Evolutionary conservation across 1,284 basidiomycete genomes (phyloP), one percentile per base, ranked within the genome.

Genomic region (Ustilago sp.): DNA sequence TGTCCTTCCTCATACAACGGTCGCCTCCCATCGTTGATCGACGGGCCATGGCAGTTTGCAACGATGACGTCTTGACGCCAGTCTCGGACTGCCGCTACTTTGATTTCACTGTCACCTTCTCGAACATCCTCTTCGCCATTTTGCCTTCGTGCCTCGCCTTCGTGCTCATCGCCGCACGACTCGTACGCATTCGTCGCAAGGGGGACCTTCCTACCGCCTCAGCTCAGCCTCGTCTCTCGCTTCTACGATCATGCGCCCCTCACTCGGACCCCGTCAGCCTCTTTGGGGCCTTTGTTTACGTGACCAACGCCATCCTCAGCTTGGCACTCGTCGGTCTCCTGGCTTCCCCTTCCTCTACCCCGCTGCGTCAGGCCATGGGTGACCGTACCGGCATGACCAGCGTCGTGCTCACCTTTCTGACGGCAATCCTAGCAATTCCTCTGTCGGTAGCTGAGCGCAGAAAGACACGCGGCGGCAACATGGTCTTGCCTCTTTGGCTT

Each of bases 31-130:
- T 41, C 39, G 39, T 41, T 41, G 39, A 41, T 41, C 39, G 11
- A 41, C 11, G n/a, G 43, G 28, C 3, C 55, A 68, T 68, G 64
- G 45, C 55, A 3, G 43, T 50, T 36, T 77, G 74, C 74, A 77
- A 77, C 39, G 74, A 73, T 43, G 74, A 53, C 51, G 34, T 65
- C 59, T 72, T 78, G 17, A 80, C 78, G n/a, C 78, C 79, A 4
- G 60, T 65, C 28, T 80, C 78, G 15, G 51, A 63, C 36, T 81
- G 79, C 57, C 77, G 79, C 35, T 75, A 68, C 59, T 81, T 81
- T 43, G 79, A 81, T 60, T 81, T 81, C 19, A 81, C 79, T n/a
- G 41, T 79, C 45, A 63, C 69, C 38, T 81, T 81, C 60, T 71
- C 70, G 35, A 81, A 81, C 62, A 35, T 48, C 57, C 57, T 80